Percentiles rank a stretch among this genome's conserved stretches.
phyloP scores from a whole-genome alignment of 1,139 yeast species.

The Kodamaea fungicola region DNA sequence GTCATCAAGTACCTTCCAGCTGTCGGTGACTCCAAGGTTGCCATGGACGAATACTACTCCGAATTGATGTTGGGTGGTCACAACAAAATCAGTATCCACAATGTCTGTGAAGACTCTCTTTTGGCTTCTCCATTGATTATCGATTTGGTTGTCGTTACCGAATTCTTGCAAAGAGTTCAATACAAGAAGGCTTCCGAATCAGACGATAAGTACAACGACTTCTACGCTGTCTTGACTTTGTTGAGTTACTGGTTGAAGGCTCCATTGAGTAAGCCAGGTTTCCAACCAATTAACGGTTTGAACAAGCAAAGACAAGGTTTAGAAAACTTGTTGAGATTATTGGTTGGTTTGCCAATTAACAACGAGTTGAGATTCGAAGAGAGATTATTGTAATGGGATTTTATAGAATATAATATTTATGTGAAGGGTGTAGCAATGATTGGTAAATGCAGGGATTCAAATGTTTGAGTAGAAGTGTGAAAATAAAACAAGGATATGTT shows the following conservation, averaged over 20 bases:
- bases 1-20: conserved; percentile 93
- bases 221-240: conserved; percentile 84
- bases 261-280: conserved; percentile 89
- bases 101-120: conserved; percentile 93
- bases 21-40: conserved; percentile 94
- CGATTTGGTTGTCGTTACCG: conserved; percentile 86
- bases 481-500: no score
- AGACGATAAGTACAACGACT: conserved; percentile 51
- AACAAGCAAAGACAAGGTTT: conserved; percentile 92
- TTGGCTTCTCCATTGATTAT: conserved; percentile 93
- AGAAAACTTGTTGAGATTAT: conserved; percentile 84
- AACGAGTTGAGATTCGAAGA: conserved; percentile 95
- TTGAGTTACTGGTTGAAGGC: conserved; percentile 97
- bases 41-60: conserved; percentile 97
- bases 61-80: conserved; percentile 98
- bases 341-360: conserved; percentile 85
- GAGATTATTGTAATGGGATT: conserved; percentile 48
- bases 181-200: conserved; percentile 54
- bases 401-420: no score
- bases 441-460: no score
- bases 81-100: conserved; percentile 88
- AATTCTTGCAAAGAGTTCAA: conserved; percentile 81
- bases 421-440: no score
- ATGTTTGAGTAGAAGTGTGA: no score
- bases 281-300: conserved; percentile 86